phyloP scores from a whole-genome alignment of 2,329 filamentous ascomycete species.

The Fusarium heterosporum region DNA sequence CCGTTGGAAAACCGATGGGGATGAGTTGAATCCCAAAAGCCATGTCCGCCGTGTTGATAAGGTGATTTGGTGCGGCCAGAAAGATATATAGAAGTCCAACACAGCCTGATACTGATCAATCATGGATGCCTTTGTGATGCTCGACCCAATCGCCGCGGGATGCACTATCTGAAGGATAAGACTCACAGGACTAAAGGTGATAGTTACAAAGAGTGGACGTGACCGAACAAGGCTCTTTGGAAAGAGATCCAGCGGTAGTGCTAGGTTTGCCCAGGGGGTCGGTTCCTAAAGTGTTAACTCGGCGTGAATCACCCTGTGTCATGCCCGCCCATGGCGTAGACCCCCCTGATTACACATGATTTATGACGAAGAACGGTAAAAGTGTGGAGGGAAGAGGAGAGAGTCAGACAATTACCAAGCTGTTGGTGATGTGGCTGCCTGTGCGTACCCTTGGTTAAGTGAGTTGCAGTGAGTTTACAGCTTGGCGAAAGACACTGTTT shows the following conservation, averaged over 20 bases:
- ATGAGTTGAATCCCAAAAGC: conserved; percentile 33
- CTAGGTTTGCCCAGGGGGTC: conserved; percentile 13
- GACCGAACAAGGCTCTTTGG: conserved; percentile 3
- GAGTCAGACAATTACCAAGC: conserved; percentile 12
- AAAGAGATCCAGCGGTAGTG: conserved; percentile 18
- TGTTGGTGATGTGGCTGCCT: conserved; percentile 20
- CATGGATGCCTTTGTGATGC: conserved; percentile 19
- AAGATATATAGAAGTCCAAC: conserved; percentile 44
- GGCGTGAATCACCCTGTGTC: conserved; percentile 24
- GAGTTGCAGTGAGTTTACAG: conserved; percentile 10
- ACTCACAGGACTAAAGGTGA: not conserved
- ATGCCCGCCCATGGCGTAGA: conserved; percentile 24
- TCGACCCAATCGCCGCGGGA: not conserved
- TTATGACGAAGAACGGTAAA: conserved; percentile 20
- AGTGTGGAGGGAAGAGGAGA: conserved; percentile 13
- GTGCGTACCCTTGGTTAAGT: not conserved
- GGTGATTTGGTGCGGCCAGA: conserved; percentile 34
- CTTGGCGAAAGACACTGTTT: conserved; percentile 1
- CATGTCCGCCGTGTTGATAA: conserved; percentile 34
- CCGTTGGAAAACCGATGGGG: conserved; percentile 33
- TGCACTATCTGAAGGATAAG: not conserved
- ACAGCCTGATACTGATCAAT: conserved; percentile 43
- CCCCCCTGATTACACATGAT: conserved; percentile 20
- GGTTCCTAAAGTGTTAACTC: conserved; percentile 21
- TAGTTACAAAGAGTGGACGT: conserved; percentile 10